A percentile compares a stretch with the other conserved stretches of the same genome.
Conservation (phyloP, 73 alveolate species). For the Urostyla sp. region DNA sequence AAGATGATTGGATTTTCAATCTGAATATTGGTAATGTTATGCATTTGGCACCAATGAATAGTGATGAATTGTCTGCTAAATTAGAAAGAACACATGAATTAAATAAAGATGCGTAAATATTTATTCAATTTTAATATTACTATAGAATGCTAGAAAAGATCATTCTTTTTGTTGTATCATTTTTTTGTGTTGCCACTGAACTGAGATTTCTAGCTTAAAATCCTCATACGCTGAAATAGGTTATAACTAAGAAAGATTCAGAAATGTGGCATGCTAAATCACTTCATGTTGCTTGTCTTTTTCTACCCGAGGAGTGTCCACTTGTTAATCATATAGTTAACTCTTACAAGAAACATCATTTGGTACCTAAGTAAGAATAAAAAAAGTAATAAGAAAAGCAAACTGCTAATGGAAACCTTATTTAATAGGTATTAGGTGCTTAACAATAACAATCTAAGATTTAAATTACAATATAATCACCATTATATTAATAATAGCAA, state of each 20-base stretch:
- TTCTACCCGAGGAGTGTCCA: slow-evolving; percentile 72
- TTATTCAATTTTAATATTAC: no score
- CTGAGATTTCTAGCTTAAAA: slow-evolving; percentile 53
- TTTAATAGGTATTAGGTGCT: background rate
- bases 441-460: slow-evolving; percentile 10
- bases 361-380: slow-evolving; percentile 12
- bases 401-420: slow-evolving; percentile 4
- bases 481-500: no score
- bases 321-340: slow-evolving; percentile 58
- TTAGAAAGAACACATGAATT: slow-evolving; percentile 42
- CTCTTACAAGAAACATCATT: slow-evolving; percentile 67
- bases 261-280: slow-evolving; percentile 76
- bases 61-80: slow-evolving; percentile 59
- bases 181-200: slow-evolving; percentile 75
- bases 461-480: background rate
- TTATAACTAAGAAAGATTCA: slow-evolving; percentile 43
- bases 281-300: slow-evolving; percentile 55
- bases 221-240: background rate
- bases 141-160: slow-evolving; percentile 67
- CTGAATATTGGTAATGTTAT: slow-evolving; percentile 69
- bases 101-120: slow-evolving; percentile 59
- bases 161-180: slow-evolving; percentile 55
- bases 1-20: slow-evolving; percentile 72
- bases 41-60: slow-evolving; percentile 66
- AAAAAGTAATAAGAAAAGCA: background rate